These are phyloP conservation scores for Piper betle DNA, from an alignment of 164 flowering plant species.

Conservation along the genomic window DNA sequence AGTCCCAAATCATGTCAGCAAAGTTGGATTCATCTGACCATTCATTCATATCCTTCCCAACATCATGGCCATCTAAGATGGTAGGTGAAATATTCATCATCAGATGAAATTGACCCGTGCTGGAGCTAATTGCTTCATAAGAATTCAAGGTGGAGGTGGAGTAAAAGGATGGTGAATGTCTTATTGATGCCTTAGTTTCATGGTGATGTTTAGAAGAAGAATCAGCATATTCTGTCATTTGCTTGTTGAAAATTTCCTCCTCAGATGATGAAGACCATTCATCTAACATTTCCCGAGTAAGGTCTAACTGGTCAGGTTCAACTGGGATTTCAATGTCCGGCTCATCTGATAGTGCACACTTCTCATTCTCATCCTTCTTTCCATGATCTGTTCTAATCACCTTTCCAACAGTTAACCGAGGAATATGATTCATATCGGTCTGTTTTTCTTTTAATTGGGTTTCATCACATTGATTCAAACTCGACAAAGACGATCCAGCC, in stretches of 20 bases:
- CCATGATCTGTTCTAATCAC: not conserved
- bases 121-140: not conserved
- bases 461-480: conserved; percentile 3
- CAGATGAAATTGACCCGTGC: not conserved
- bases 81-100: too few relatives aligned
- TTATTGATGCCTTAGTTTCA: conserved; percentile 1
- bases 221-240: too few relatives aligned
- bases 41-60: not conserved
- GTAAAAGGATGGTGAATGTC: not conserved
- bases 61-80: not conserved
- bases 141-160: conserved; percentile 2
- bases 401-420: not conserved
- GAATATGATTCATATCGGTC: not conserved
- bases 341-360: not conserved
- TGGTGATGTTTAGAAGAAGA: not conserved
- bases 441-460: not conserved
- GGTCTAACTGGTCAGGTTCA: not conserved
- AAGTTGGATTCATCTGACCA: not conserved
- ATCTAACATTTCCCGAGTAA: conserved; percentile 8
- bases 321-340: conserved; percentile 1
- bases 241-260: not conserved
- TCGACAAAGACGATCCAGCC: conserved; percentile 10
- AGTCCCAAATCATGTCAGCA: conserved; percentile 1
- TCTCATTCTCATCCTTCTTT: not conserved
- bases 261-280: not conserved